A percentile compares a stretch with the other conserved stretches of the same genome.
Conservation (phyloP, 1,139 yeast species). For the Candida sanyaensis region DNA sequence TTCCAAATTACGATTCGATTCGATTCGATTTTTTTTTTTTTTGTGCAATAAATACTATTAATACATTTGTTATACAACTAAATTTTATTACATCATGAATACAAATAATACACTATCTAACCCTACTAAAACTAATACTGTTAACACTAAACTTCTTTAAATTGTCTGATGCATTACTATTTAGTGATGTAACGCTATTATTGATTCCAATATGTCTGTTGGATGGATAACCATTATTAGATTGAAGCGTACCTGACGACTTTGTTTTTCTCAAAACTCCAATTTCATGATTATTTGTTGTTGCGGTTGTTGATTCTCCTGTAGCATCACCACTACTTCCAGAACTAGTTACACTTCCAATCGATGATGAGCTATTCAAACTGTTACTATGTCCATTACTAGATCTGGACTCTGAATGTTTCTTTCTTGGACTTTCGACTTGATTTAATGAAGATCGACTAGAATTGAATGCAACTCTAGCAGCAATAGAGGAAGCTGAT, state of each 20-base stretch:
- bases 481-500: conserved; percentile 35
- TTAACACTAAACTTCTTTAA: conserved; percentile 15
- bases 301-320: not conserved
- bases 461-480: conserved; percentile 30
- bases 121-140: conserved; percentile 34
- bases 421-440: conserved; percentile 6
- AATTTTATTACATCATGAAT: no score
- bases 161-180: conserved; percentile 9
- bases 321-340: conserved; percentile 5
- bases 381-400: conserved; percentile 7
- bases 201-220: not conserved
- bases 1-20: no score
- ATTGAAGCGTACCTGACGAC: conserved; percentile 15
- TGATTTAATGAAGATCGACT: conserved; percentile 17
- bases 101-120: conserved; percentile 19
- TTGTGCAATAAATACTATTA: no score
- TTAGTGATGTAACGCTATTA: conserved; percentile 8
- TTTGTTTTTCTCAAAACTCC: conserved; percentile 9
- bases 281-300: conserved; percentile 3
- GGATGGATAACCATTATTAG: not conserved
- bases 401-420: conserved; percentile 5
- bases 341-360: conserved; percentile 10
- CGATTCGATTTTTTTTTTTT: not conserved
- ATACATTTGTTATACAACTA: not conserved
- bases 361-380: conserved; percentile 10